Conservation (phyloP, 2,329 filamentous ascomycete genomes). For the Raffaelea albimanens region DNA sequence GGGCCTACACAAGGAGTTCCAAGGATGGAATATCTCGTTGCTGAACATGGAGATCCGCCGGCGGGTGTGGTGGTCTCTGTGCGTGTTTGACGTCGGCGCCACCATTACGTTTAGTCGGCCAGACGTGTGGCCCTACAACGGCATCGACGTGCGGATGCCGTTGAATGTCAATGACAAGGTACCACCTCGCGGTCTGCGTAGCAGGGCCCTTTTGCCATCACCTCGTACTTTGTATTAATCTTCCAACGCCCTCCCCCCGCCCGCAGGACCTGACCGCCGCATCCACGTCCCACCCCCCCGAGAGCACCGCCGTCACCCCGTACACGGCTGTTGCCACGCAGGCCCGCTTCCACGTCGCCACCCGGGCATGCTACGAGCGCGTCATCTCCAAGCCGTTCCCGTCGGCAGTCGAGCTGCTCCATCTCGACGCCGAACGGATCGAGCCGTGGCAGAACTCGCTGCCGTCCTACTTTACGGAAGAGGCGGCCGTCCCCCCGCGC, state of each 20-base stretch:
- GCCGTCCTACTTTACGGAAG: conserved; percentile 25
- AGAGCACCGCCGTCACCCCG: conserved; percentile 29
- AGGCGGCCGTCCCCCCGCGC: conserved; percentile 21
- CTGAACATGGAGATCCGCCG: conserved; percentile 23
- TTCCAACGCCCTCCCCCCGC: no score
- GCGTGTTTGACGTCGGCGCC: conserved; percentile 33
- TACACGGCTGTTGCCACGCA: conserved; percentile 28
- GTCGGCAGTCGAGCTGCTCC: conserved; percentile 28
- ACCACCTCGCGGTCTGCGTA: no score
- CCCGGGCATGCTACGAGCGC: conserved; percentile 32
- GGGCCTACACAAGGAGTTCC: conserved; percentile 35
- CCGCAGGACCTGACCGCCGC: conserved; percentile 21
- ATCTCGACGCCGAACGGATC: conserved; percentile 28
- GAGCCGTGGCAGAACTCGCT: conserved; percentile 26
- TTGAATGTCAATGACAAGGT: conserved; percentile 16
- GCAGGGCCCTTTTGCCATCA: no score
- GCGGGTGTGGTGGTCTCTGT: conserved; percentile 16
- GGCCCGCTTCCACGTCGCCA: conserved; percentile 29
- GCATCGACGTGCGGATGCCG: conserved; percentile 15
- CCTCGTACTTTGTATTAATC: no score
- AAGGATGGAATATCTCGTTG: conserved; percentile 12
- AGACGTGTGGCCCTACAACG: conserved; percentile 16
- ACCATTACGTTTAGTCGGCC: conserved; percentile 27
- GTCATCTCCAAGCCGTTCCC: conserved; percentile 35
- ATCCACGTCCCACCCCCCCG: conserved; percentile 21